Evolutionary conservation across 2,329 filamentous ascomycete genomes (phyloP).

Genomic region (Penicillium sp.): DNA sequence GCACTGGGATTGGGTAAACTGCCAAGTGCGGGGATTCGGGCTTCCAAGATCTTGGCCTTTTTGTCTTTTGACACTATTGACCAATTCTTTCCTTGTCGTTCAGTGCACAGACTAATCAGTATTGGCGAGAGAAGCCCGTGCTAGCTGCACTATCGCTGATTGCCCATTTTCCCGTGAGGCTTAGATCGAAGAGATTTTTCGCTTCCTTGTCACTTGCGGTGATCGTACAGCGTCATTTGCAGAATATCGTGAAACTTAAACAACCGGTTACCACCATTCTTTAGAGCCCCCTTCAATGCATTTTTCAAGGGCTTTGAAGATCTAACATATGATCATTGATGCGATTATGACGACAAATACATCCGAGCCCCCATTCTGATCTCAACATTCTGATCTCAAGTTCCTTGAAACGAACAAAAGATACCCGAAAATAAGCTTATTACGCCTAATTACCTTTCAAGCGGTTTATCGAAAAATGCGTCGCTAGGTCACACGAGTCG

Average conservation of each 20-base stretch:
- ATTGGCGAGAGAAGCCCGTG: constrained; percentile 2
- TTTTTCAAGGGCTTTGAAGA: background rate
- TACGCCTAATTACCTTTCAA: background rate
- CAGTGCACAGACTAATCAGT: constrained; percentile 6
- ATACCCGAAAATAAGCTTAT: background rate
- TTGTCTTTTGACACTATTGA: background rate
- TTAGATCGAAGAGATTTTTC: constrained; percentile 1
- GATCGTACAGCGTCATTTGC: too few species aligned
- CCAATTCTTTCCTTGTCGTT: background rate
- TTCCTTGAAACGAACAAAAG: background rate
- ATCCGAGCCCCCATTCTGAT: too few species aligned
- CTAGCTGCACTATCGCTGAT: background rate
- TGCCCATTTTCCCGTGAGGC: constrained; percentile 1
- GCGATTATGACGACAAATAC: background rate
- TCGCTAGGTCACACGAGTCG: background rate
- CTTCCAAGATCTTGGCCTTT: background rate
- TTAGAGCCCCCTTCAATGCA: background rate
- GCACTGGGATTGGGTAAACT: too few species aligned
- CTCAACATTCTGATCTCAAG: background rate
- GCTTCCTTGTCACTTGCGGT: background rate
- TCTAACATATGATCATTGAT: background rate
- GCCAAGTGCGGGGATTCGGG: background rate
- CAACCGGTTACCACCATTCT: background rate
- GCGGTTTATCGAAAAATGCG: background rate
- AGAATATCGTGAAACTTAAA: background rate